Percentiles rank a stretch among this genome's conserved stretches.
Conservation (phyloP, 2,329 filamentous ascomycete species). For the Aspergillus fischeri region DNA sequence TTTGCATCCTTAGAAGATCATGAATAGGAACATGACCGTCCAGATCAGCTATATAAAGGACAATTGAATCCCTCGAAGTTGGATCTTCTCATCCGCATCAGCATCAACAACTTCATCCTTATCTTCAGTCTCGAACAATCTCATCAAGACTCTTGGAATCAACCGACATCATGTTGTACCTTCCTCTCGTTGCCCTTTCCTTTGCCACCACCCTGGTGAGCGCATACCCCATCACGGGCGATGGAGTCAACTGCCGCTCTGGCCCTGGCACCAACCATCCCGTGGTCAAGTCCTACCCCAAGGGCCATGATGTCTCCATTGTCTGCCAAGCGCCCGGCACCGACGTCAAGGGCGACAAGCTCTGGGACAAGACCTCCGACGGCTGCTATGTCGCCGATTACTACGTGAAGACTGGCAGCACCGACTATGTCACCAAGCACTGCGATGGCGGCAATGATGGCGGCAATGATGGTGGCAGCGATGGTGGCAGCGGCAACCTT, state of each 20-base stretch:
- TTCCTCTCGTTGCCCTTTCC: constrained; percentile 1
- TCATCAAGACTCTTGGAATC: not conserved
- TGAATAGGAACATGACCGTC: not conserved
- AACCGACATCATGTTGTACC: not conserved
- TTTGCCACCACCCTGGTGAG: constrained; percentile 5
- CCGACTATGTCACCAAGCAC: constrained; percentile 1
- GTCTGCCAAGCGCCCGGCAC: constrained; percentile 15
- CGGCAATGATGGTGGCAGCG: not conserved
- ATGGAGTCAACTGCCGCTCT: constrained; percentile 18
- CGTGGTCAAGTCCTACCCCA: constrained; percentile 14
- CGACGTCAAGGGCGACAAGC: constrained; percentile 12
- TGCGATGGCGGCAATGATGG: not conserved
- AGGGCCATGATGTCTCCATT: constrained; percentile 7
- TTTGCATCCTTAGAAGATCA: not conserved
- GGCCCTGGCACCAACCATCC: constrained; percentile 16
- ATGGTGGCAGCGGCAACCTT: constrained; percentile 3
- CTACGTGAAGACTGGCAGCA: constrained; percentile 23
- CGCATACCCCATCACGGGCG: constrained; percentile 17
- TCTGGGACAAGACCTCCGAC: constrained; percentile 25
- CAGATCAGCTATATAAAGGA: not conserved
- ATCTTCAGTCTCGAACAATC: not conserved
- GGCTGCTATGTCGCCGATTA: constrained; percentile 24
- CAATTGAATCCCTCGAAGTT: not conserved
- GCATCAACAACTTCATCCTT: not conserved
- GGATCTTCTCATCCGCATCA: not conserved